Base-by-base conservation (phyloP, 179 eudicot genomes). In the Carnegiea gigantea region DNA sequence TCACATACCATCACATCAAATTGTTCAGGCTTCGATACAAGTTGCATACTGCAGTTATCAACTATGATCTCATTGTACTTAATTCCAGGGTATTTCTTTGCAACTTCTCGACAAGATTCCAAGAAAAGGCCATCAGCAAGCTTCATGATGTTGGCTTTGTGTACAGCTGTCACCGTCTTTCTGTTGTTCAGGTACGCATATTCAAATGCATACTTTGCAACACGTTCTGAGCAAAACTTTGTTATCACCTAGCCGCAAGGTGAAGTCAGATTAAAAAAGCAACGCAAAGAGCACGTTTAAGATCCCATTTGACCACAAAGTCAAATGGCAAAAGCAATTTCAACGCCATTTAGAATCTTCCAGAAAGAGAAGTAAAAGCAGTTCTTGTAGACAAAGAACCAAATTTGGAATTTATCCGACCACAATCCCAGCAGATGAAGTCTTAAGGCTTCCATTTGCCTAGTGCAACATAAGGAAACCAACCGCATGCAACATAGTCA, bases 1-100 rank as follows among this genome's bases (percentile, higher is more conserved):
- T 33, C 12, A 83, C 92, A 80, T 89, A 94, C 98, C 98, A 94
- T 94, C 79, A 94, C 98, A 80, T 94, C 98, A 86, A 94, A 94
- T 79, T 94, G 98, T 83, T 94, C 98, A 80, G 98, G 98, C 85
- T 90, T 94, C 20, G 94, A 89, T 74, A 94, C 98, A 82, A 94
- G 97, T 85, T 94, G 98, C 98, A 94, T 94, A 90, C 95, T 91
- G 88, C 98, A 94, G 84, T 94, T 94, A 86, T 94, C 98, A 71
- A 94, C 97, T 57, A 94, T 93, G 76, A 94, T 86, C 82, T 94
- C 97, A 83, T 87, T 81, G 84, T 92, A 93, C 77, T 90, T 84
- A 74, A 93, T 93, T 72, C 93, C 86, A 59, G 98, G 92, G 77
- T 93, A 93, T 44, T 90, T 88, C 81, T 86, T 86, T 23, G 98